Base-by-base conservation (phyloP, 495 filamentous ascomycete species). In the Penicillium pulvis region DNA sequence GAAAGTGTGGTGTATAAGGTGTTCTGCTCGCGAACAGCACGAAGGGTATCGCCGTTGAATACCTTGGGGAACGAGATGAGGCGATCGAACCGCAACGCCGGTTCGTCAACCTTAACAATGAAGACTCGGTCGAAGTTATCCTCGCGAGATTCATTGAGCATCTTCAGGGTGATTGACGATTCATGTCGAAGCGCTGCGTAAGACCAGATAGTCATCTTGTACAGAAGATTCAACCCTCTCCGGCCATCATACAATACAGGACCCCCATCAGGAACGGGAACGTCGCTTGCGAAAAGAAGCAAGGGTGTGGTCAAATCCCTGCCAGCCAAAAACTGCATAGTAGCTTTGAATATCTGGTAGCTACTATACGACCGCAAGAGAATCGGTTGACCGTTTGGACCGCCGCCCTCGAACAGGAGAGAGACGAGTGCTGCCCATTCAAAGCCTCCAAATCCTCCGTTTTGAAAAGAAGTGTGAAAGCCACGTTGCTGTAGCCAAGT, bases 341-440 rank as follows among this genome's bases (percentile, higher is more conserved):
- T 86, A 1, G 88, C 92, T 69, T 96, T 98, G 79, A 98, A 97
- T 56, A 98, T 83, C 71, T 98, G 93, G 45, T 94, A 94, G 75
- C 87, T 90, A 72, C 88, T 96, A 62, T 96, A 90, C 8, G 90
- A 89, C 16, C 85, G 74, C 24, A 91, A 87, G 2, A 98, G 78
- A 23, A 92, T 67, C 3, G 87, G 79, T 51, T 85, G 81, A 5
- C 89, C 90, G 60, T 83, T 87, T 3, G 81, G 79, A 16, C 86
- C 89, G 10, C 88, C 88, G 3, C 85, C 83, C 67, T 92, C 87
- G 50, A 98, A 79, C 2, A 98, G 77, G 19, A 96, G 76, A n/a
- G 92, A 90, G 62, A 90, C 80, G 1, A 92, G 66, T 26, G 85
- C 77, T 0, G 87, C 82, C 91, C 91, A 98, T 69, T 98, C 93